Conservation (phyloP, 2,329 filamentous ascomycete genomes). For the Verticillium longisporum region DNA sequence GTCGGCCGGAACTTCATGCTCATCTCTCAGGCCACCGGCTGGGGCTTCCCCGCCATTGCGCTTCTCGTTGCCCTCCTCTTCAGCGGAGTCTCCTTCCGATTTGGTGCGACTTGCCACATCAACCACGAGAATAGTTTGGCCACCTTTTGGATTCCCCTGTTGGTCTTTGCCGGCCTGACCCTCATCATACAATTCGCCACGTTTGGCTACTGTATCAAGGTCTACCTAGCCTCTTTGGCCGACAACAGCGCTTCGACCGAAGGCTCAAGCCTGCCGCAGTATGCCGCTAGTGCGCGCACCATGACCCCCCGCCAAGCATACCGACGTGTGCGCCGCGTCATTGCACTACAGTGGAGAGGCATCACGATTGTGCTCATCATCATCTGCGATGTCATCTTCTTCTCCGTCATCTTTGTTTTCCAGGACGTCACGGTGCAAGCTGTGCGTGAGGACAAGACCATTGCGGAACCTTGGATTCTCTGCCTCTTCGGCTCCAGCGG, state of each 20-base stretch:
- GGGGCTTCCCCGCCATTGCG: slow-evolving; percentile 73
- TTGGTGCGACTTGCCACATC: slow-evolving; percentile 88
- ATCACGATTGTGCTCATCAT: slow-evolving; percentile 88
- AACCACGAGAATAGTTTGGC: slow-evolving; percentile 80
- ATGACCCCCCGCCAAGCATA: slow-evolving; percentile 84
- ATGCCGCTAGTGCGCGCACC: slow-evolving; percentile 67
- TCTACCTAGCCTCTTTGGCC: slow-evolving; percentile 79
- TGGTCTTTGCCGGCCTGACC: slow-evolving; percentile 69
- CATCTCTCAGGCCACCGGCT: slow-evolving; percentile 70
- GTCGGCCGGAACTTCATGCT: slow-evolving; percentile 89
- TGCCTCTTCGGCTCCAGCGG: slow-evolving; percentile 58
- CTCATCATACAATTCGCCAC: slow-evolving; percentile 79
- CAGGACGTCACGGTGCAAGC: slow-evolving; percentile 67
- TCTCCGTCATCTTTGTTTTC: slow-evolving; percentile 84
- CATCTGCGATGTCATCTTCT: slow-evolving; percentile 86
- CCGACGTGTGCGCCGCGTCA: slow-evolving; percentile 74
- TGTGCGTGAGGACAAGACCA: slow-evolving; percentile 40
- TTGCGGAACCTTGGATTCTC: slow-evolving; percentile 58
- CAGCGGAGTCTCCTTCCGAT: slow-evolving; percentile 90
- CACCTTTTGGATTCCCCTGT: slow-evolving; percentile 84
- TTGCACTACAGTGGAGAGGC: slow-evolving; percentile 90
- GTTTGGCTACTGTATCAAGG: slow-evolving; percentile 87
- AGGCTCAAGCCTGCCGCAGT: slow-evolving; percentile 66
- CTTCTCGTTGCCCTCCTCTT: slow-evolving; percentile 71
- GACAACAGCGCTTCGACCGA: slow-evolving; percentile 67